Conservation (phyloP, 2,329 filamentous ascomycete genomes). For the Colletotrichum nymphaeae region DNA sequence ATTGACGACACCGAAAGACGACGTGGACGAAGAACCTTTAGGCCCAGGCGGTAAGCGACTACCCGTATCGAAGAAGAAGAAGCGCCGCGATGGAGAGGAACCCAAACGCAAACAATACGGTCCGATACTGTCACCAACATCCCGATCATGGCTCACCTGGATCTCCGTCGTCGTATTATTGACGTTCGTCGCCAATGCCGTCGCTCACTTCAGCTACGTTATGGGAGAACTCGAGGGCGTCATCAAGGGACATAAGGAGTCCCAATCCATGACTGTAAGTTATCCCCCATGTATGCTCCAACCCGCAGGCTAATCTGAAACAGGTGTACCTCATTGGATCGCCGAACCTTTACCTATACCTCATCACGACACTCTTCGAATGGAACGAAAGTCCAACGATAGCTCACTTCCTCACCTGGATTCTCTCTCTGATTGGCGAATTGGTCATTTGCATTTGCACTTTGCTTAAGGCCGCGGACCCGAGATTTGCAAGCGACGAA, state of each 20-base stretch:
- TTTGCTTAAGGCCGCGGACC: constrained; percentile 69
- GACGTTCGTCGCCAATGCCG: constrained; percentile 81
- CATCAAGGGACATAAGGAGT: constrained; percentile 23
- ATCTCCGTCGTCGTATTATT: constrained; percentile 76
- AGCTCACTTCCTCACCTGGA: constrained; percentile 85
- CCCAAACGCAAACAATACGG: constrained; percentile 50
- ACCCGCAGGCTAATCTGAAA: constrained; percentile 21
- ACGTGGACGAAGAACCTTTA: constrained; percentile 60
- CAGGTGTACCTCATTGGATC: constrained; percentile 88
- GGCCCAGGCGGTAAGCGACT: constrained; percentile 93
- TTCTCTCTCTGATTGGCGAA: constrained; percentile 78
- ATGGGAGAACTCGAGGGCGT: constrained; percentile 26
- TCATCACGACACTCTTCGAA: constrained; percentile 89
- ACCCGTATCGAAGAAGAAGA: constrained; percentile 72
- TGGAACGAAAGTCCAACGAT: constrained; percentile 83
- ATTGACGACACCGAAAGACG: constrained; percentile 60
- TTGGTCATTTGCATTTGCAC: constrained; percentile 76
- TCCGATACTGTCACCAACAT: constrained; percentile 58
- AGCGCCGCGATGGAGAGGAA: constrained; percentile 47
- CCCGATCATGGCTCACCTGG: constrained; percentile 81
- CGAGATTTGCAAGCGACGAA: constrained; percentile 39
- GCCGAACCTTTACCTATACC: constrained; percentile 87
- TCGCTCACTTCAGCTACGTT: constrained; percentile 52
- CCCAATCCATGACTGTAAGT: constrained; percentile 31
- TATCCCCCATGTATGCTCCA: constrained; percentile 11